phyloP scores from a whole-genome alignment of 495 filamentous ascomycete species.

The Trichodelitschia bisporula region DNA sequence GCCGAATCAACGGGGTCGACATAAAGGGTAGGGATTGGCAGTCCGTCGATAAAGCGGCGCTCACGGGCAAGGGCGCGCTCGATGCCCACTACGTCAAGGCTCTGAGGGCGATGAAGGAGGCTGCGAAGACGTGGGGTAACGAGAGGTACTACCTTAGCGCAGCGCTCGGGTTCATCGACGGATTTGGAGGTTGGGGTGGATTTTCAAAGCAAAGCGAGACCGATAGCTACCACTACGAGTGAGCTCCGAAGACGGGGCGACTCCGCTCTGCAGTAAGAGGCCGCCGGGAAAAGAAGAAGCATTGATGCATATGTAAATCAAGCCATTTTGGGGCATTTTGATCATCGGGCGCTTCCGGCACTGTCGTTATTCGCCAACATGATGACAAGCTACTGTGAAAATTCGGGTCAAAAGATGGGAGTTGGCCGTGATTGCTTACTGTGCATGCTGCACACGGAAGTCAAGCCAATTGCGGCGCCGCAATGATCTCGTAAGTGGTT shows the following conservation, averaged over 20 bases:
- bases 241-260: slow-evolving; percentile 1
- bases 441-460: too few relatives aligned
- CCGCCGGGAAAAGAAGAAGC: neutral
- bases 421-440: too few relatives aligned
- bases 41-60: slow-evolving; percentile 41
- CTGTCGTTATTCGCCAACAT: too few relatives aligned
- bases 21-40: slow-evolving; percentile 44
- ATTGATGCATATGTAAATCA: too few relatives aligned
- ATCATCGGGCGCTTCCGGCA: too few relatives aligned
- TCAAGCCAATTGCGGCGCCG: too few relatives aligned
- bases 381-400: too few relatives aligned
- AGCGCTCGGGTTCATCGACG: slow-evolving; percentile 53
- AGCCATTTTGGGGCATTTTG: too few relatives aligned
- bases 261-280: too few relatives aligned
- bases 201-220: slow-evolving; percentile 15
- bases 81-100: slow-evolving; percentile 71
- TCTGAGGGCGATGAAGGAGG: slow-evolving; percentile 44
- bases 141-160: slow-evolving; percentile 49
- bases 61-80: slow-evolving; percentile 34
- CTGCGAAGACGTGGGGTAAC: slow-evolving; percentile 65
- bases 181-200: slow-evolving; percentile 53
- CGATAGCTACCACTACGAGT: slow-evolving; percentile 4
- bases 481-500: too few relatives aligned
- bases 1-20: slow-evolving; percentile 33
- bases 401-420: too few relatives aligned